Evolutionary conservation across 2,329 filamentous ascomycete genomes (phyloP), one percentile per base, ranked within the genome.

Genomic region (Trichophaea hybrida): DNA sequence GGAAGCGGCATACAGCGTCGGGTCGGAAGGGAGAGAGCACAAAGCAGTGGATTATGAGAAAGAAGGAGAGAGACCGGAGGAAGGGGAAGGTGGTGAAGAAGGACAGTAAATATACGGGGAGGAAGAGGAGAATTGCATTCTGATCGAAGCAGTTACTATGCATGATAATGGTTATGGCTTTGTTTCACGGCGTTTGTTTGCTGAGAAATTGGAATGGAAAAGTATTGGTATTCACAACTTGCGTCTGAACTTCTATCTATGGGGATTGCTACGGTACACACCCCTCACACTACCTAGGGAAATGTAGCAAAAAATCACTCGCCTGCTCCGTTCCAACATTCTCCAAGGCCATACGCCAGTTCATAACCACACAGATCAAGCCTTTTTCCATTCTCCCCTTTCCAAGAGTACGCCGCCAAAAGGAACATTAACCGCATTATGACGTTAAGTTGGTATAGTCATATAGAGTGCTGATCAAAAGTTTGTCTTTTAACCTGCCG

Each of bases 21-120:
- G 76, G 76, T 64, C 73, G 73, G 60, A 74, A 70, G 54, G 75
- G 75, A 64, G 75, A 79, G 37, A 73, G 81, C 56, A 86, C 83
- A 70, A 91, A 88, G 73, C 80, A 78, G 1, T 93, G 86, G 86
- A 93, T 93, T 62, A 71, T 88, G 71, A 81, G 82, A 73, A 93
- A 91, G 72, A 94, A 93, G 76, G 85, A 88, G 66, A 88, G 95
- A 75, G 93, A 95, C 86, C 86, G 94, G 73, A 79, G 82, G 63
- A 95, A 96, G 74, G 93, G 93, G 50, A 96, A 93, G 76, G 80
- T 97, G 33, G 91, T 97, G 67, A 97, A 97, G 77, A 75, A 83
- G 1, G 88, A 80, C 59, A 94, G 87, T 55, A 97, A 94, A 74
- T 98, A 95, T 72, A 97, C 91, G 0, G 93, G 91, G 34, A 78